Base-by-base conservation (phyloP, 2,329 filamentous ascomycete species). In the Penicillium paneum region DNA sequence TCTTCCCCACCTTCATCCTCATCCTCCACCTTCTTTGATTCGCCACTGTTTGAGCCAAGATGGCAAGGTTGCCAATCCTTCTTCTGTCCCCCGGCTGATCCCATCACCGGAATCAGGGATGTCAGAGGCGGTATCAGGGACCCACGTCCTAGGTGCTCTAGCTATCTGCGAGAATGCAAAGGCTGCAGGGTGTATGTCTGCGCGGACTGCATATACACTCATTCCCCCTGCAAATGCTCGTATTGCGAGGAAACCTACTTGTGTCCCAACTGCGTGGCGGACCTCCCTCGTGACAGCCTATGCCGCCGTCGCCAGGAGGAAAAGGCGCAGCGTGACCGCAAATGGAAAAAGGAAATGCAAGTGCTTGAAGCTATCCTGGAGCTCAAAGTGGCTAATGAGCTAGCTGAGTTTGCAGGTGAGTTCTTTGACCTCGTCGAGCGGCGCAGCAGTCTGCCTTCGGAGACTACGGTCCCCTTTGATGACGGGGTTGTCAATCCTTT, bases 1-100 rank as follows among this genome's bases (percentile, higher is more conserved):
- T 71, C 73, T 51, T 71, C 72, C 34, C 68, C 74, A 34, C 71
- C 71, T 11, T 72, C 72, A n/a, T 74, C 75, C 1, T 73, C 71
- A 17, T 64, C 71, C 3, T 73, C 74, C 24, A 62, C 67, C 6
- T 68, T 71, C 54, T 73, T 69, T 56, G 69, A 76, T 46, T 68
- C 71, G 26, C 56, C 71, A 4, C 57, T 38, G 15, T 35, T 69
- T n/a, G 71, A 73, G 34, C 67, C 69, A 8, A 71, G 64, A 52
- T 79, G 77, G 77, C 71, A 74, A 64, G 77, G 77, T 17, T 79
- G 77, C 57, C 74, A 76, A 52, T 76, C 77, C 8, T 76, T 79
- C 57, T 78, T 78, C 60, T 79, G 77, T 53, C 75, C 76, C 0
- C 69, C 52, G 12, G 28, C 26, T 34, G 52, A 50, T 29, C 46